Base-by-base conservation (phyloP, 495 filamentous ascomycete species). In the Cladorrhinum samala region DNA sequence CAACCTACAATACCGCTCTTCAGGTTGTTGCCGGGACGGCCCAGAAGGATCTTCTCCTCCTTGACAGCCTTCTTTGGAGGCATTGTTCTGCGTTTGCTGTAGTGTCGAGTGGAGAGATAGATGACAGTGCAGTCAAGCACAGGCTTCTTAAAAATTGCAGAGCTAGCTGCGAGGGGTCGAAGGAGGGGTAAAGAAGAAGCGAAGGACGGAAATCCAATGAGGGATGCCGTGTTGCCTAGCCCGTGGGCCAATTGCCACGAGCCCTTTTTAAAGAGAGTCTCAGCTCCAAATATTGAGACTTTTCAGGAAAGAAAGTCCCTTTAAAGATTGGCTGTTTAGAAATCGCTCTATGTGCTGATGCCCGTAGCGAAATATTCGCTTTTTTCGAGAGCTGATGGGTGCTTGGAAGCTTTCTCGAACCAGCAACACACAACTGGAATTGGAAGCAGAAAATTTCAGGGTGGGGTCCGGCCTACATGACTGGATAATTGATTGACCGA, bases 1-100 rank as follows among this genome's bases (percentile, higher is more conserved):
- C 55, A 68, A 84, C 88, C 80, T 86, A 96, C 94, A 83, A 99
- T 99, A 80, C 94, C 94, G 76, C 88, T 94, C 83, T 97, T 99
- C 74, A 99, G 76, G 77, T 84, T 96, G 79, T 99, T 99, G 62
- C 94, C 94, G 52, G 94, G 94, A 66, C 94, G 82, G 67, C 94
- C 94, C 68, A 99, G 79, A 53, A 87, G 77, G 70, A 89, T 77
- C 81, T 90, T 90, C 81, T 90, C 82, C 68, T 78, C 73, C 60
- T 83, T 76, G 65, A 82, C 82, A 41, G 70, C 73, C 68, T 89
- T 89, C 77, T 90, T 90, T 63, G 86, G 86, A 69, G 84, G 77
- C 86, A 90, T 90, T 65, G 73, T 87, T 54, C 73, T 81, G 50
- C 71, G 62, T 59, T 71, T 79, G 49, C 71, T 72, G 70, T 77